These are phyloP conservation scores for Fistulinella cinereoalba DNA, from an alignment of 1,284 basidiomycete genomes.

Conservation along the genomic window DNA sequence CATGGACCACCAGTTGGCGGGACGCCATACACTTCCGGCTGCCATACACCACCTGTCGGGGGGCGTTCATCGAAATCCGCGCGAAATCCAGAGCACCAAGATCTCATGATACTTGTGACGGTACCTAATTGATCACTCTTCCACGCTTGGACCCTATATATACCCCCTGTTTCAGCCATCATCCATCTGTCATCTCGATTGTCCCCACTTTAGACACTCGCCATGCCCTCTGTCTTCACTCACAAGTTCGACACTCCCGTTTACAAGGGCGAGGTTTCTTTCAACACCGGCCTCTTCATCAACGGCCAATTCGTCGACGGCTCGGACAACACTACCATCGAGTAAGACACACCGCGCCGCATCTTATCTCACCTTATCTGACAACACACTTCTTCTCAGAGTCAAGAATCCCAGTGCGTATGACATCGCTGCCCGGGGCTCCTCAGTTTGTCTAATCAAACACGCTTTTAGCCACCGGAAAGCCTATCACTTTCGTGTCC, in stretches of 20 bases:
- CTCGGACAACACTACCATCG: constrained; percentile 61
- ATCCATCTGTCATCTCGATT: too few relatives aligned
- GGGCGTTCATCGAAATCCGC: too few relatives aligned
- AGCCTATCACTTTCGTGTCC: constrained; percentile 64
- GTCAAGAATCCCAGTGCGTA: constrained; percentile 69
- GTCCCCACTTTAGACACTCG: constrained; percentile 4
- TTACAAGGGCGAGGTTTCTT: constrained; percentile 70
- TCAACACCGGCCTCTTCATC: constrained; percentile 80
- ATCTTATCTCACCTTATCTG: background rate
- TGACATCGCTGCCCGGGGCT: background rate
- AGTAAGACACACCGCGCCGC: constrained; percentile 44
- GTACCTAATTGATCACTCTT: background rate
- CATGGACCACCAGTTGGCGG: too few relatives aligned
- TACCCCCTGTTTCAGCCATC: background rate
- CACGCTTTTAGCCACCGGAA: constrained; percentile 54
- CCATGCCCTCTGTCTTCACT: constrained; percentile 47
- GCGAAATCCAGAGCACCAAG: too few relatives aligned
- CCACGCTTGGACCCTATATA: constrained; percentile 18
- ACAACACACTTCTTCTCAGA: constrained; percentile 35
- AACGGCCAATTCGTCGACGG: constrained; percentile 77
- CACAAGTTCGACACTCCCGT: constrained; percentile 63
- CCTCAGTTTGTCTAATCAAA: background rate
- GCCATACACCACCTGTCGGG: too few relatives aligned
- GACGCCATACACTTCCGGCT: too few relatives aligned
- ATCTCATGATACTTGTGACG: too few relatives aligned